A percentile compares a stretch with the other conserved stretches of the same genome.
Evolutionary conservation across 2,329 filamentous ascomycete species (phyloP).

Genomic region (Venturiaceae sp.): DNA sequence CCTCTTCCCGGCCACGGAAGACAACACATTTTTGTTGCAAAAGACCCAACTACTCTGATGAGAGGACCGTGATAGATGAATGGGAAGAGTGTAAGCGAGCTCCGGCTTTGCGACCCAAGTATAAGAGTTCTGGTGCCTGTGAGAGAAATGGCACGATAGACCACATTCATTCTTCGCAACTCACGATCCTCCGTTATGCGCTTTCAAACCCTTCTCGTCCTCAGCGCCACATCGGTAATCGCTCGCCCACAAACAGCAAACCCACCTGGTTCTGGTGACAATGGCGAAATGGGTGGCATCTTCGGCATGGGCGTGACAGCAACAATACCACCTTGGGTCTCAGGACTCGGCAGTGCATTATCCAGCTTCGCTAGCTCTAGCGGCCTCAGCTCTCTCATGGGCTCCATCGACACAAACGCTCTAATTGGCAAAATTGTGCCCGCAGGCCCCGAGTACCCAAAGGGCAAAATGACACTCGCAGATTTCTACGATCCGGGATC

Average conservation of each 20-base stretch:
- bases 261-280: neutral
- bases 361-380: neutral
- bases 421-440: neutral
- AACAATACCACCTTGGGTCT: neutral
- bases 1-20: neutral
- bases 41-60: no score
- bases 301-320: neutral
- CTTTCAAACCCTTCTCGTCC: neutral
- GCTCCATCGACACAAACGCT: neutral
- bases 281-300: slow-evolving; percentile 3
- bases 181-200: neutral
- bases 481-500: neutral
- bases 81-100: no score
- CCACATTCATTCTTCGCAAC: neutral
- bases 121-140: neutral
- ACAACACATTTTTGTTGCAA: neutral
- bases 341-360: neutral
- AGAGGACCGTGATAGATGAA: no score
- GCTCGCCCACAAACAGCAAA: neutral
- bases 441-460: neutral
- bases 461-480: neutral
- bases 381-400: neutral
- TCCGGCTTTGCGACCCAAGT: neutral
- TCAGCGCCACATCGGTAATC: neutral
- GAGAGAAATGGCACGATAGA: no score